Evolutionary conservation across 2,329 filamentous ascomycete species (phyloP), one percentile per base, ranked within the genome.

Genomic region (Colletotrichum sojae): DNA sequence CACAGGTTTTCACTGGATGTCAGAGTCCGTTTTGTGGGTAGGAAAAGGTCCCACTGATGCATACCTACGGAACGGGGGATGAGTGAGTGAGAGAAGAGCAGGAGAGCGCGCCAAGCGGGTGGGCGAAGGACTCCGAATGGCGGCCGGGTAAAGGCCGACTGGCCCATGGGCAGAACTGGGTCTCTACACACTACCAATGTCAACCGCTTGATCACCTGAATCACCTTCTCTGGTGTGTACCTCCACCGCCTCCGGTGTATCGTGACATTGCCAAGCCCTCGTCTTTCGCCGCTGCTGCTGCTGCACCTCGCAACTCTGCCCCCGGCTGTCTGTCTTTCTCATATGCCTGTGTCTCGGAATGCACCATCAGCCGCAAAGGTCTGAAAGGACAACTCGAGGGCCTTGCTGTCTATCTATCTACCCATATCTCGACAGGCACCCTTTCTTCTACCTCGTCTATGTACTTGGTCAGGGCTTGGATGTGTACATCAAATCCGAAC

Each of bases 121-220:
- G 53, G 45, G 64, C 6, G 22, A 63, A 25, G 31, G 31, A 53
- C 52, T 57, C 63, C 58, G 63, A 67, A 56, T 15, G 58, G 63
- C 59, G 64, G 58, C 52, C 64, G 59, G 64, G 45, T 63, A 53
- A 63, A 57, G 45, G 36, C 64, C 64, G 60, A 56, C 59, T 58
- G 60, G 45, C 36, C 27, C 31, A 36, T 36, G 31, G 31, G 31
- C 31, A 36, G 31, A 36, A 36, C 31, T 36, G 31, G 31, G 31
- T 36, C 31, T 36, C 8, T 39, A 53, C 53, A 45, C 61, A n/a
- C 27, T 43, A 36, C 31, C 31, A 36, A 36, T 10, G 9, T 36
- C 31, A 36, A 36, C 31, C 2, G 31, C 10, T 36, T 2, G 27
- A 40, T 51, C 66, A 45, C 36, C 43, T 13, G 15, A 46, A 27